Evolutionary conservation across 2,329 filamentous ascomycete species (phyloP).

Genomic region (Gnomoniopsis sp.): DNA sequence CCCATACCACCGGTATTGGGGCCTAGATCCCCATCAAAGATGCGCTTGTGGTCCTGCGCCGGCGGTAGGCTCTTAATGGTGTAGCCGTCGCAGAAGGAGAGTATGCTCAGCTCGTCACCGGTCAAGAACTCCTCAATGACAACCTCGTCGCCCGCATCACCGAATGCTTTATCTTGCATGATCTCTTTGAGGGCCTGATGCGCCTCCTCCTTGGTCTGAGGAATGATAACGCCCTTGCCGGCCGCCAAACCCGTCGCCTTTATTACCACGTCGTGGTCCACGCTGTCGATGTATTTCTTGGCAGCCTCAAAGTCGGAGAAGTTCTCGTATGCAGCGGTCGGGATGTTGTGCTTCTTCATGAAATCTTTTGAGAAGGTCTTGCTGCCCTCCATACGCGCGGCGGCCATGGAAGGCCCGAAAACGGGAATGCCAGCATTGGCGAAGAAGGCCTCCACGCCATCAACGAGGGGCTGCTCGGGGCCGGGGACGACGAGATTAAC

Average conservation of each 20-base stretch:
- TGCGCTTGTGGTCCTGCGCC: slow-evolving; percentile 95
- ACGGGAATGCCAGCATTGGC: slow-evolving; percentile 67
- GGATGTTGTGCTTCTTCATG: slow-evolving; percentile 87
- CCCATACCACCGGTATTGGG: slow-evolving; percentile 98
- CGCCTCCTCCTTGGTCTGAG: slow-evolving; percentile 76
- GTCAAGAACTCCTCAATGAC: slow-evolving; percentile 93
- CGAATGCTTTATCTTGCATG: slow-evolving; percentile 87
- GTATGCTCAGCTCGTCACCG: slow-evolving; percentile 87
- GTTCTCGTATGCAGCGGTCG: slow-evolving; percentile 87
- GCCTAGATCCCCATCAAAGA: slow-evolving; percentile 83
- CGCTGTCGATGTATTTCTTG: slow-evolving; percentile 66
- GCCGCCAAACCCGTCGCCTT: slow-evolving; percentile 91
- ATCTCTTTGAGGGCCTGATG: slow-evolving; percentile 79
- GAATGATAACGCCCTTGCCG: slow-evolving; percentile 93
- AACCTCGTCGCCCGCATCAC: slow-evolving; percentile 80
- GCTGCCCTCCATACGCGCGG: slow-evolving; percentile 89
- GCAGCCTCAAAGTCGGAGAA: slow-evolving; percentile 76
- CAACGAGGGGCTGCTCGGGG: slow-evolving; percentile 90
- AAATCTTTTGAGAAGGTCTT: slow-evolving; percentile 98
- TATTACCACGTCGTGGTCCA: slow-evolving; percentile 78
- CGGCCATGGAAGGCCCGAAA: slow-evolving; percentile 82
- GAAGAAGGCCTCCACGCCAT: slow-evolving; percentile 84
- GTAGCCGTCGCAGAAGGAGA: slow-evolving; percentile 88
- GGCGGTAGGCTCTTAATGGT: slow-evolving; percentile 80
- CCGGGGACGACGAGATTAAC: slow-evolving; percentile 86